phyloP scores from a whole-genome alignment of 106 monocot species.

The Posidonia australis region DNA sequence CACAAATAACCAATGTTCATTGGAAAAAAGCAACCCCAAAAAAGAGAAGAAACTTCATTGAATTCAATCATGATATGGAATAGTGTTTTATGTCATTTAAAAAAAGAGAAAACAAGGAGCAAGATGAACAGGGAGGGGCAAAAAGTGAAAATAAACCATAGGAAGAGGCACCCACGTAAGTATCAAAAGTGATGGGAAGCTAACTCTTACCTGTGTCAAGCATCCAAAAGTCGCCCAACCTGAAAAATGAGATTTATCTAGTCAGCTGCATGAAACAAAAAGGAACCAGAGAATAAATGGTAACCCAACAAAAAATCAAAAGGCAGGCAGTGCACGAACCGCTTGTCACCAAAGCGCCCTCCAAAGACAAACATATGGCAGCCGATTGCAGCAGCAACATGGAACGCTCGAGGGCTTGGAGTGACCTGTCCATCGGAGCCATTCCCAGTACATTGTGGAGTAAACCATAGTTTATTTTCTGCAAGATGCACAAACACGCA shows the following conservation, averaged over 20 bases:
- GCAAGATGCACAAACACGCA: not conserved
- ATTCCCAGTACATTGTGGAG: slow-evolving; percentile 66
- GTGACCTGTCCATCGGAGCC: slow-evolving; percentile 59
- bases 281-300: not conserved
- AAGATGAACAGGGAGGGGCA: not conserved
- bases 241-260: slow-evolving; percentile 26
- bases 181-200: too few species aligned
- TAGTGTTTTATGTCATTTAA: not conserved
- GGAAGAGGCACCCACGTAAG: not conserved
- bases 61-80: too few species aligned
- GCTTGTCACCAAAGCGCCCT: slow-evolving; percentile 68
- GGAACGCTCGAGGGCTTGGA: slow-evolving; percentile 83
- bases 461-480: slow-evolving; percentile 92
- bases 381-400: slow-evolving; percentile 76
- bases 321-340: slow-evolving; percentile 24
- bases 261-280: not conserved
- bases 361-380: slow-evolving; percentile 96
- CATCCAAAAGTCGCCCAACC: slow-evolving; percentile 99
- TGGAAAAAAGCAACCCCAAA: too few species aligned
- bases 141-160: not conserved
- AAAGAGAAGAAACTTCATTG: too few species aligned
- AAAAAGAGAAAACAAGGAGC: not conserved
- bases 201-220: slow-evolving; percentile 77
- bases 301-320: not conserved
- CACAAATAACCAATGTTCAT: too few species aligned